Conservation (phyloP, 352 stramenopile species). For the Phytopythium ostracodes region DNA sequence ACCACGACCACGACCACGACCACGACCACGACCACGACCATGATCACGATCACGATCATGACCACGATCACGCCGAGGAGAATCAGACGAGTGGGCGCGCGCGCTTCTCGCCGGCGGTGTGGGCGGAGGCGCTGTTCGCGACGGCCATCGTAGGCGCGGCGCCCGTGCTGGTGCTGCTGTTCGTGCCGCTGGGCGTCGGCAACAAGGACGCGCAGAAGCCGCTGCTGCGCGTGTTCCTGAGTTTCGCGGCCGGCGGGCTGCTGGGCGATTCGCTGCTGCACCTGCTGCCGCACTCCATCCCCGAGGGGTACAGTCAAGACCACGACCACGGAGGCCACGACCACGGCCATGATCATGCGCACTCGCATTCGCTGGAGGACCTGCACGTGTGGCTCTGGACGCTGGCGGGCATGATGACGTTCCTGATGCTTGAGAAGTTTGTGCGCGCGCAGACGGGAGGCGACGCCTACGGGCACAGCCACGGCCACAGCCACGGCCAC, state of each 20-base stretch:
- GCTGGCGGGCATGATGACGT: slow-evolving; percentile 65
- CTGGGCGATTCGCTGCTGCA: slow-evolving; percentile 90
- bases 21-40: slow-evolving; percentile 15
- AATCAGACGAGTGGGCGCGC: neutral
- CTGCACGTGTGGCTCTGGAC: slow-evolving; percentile 74
- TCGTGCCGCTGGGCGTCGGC: slow-evolving; percentile 60
- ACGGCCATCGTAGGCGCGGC: slow-evolving; percentile 69
- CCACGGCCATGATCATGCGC: slow-evolving; percentile 29
- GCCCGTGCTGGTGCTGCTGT: slow-evolving; percentile 62
- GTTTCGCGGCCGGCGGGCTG: slow-evolving; percentile 84
- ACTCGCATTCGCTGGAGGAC: slow-evolving; percentile 60
- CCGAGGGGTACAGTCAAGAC: slow-evolving; percentile 16
- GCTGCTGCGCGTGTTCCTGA: slow-evolving; percentile 80
- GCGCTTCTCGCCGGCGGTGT: slow-evolving; percentile 48
- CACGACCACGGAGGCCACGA: slow-evolving; percentile 22
- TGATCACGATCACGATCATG: slow-evolving; percentile 14
- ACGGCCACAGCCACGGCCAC: slow-evolving; percentile 22
- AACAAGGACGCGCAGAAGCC: slow-evolving; percentile 59
- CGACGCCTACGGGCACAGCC: slow-evolving; percentile 20
- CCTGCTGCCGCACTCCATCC: slow-evolving; percentile 86
- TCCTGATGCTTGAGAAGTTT: slow-evolving; percentile 83
- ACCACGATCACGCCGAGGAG: slow-evolving; percentile 11
- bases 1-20: slow-evolving; percentile 7
- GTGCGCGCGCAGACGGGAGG: slow-evolving; percentile 58
- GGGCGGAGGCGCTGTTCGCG: slow-evolving; percentile 60